Base-by-base conservation (phyloP, 164 flowering plant species). In the Annona cherimola region DNA sequence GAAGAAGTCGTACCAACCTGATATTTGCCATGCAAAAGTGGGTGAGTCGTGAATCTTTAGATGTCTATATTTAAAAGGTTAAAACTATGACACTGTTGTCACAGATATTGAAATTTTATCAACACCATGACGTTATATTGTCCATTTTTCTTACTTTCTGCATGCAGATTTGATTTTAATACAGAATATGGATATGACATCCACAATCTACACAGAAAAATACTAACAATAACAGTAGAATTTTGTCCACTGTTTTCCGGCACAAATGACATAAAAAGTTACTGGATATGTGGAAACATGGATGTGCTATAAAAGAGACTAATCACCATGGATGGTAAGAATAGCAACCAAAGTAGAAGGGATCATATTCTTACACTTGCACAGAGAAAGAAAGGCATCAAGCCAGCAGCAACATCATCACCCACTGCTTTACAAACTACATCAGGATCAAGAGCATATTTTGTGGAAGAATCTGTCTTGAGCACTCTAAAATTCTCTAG, bases 1-100 rank as follows among this genome's bases (percentile, higher is more conserved):
- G 98, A 94, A 50, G 97, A 92, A 67, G 98, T 94, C 67, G 93
- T 94, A 44, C 98, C 98, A 70, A 94, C 91, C 98, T 94, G 86
- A 76, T 81, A 76, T 50, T 43, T 43, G 40, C 55, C 54, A 67
- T 7, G 60, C 43, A 67, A 75, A 46, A 64, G 16, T 70, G 35
- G 42, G 4, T 40, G 8, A 63, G 44, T 63, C 18, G 0, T 63
- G 35, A 35, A 14, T 7, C 8, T 43, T 1, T 14, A 35, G 35
- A 63, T 63, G 42, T 43, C 2, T 4, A 11, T 63, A 8, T 5
- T 8, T 26, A 6, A 35, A 8, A 7, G 35, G 35, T 26, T 26
- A 26, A 26, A 7, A 50, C 57, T 50, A 11, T 9, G 9, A 5
- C 14, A 50, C 57, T 50, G 14, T 50, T 50, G 57, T 3, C n/a